phyloP scores from a whole-genome alignment of 2,329 filamentous ascomycete genomes.

The Sporothrix brasiliensis region DNA sequence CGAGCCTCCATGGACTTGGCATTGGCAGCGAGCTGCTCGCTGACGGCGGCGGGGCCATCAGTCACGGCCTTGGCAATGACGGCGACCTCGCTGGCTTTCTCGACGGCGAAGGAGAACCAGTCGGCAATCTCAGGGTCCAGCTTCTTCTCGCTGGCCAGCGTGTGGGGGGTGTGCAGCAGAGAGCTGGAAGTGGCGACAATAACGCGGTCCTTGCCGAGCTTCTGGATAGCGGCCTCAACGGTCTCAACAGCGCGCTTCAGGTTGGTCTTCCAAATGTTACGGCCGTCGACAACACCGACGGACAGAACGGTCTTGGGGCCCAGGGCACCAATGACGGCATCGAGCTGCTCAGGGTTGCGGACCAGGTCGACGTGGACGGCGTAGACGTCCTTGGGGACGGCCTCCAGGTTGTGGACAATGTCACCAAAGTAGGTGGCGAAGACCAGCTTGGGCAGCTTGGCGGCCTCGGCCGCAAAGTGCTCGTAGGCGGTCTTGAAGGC shows the following conservation, averaged over 20 bases:
- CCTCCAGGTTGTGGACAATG: conserved; percentile 97
- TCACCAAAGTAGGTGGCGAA: conserved; percentile 99
- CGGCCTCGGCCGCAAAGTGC: conserved; percentile 76
- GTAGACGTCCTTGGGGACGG: conserved; percentile 76
- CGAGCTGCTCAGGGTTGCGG: conserved; percentile 96
- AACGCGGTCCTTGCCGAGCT: conserved; percentile 96
- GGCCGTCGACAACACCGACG: conserved; percentile 94
- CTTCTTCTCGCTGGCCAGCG: conserved; percentile 97
- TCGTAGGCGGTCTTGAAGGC: conserved; percentile 98
- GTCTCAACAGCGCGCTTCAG: conserved; percentile 91
- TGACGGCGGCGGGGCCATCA: conserved; percentile 83
- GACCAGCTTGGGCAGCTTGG: conserved; percentile 82
- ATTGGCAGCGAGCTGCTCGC: conserved; percentile 91
- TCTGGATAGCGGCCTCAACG: conserved; percentile 85
- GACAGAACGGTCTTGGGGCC: conserved; percentile 89
- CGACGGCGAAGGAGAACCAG: conserved; percentile 97
- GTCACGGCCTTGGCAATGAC: conserved; percentile 96
- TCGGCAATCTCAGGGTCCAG: conserved; percentile 89
- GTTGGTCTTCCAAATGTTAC: conserved; percentile 99
- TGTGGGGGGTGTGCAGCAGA: conserved; percentile 97
- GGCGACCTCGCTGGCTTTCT: conserved; percentile 91
- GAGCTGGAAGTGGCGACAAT: conserved; percentile 96
- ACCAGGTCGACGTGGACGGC: conserved; percentile 94
- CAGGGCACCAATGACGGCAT: conserved; percentile 78
- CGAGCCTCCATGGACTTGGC: conserved; percentile 91